These are phyloP conservation scores for Trichosanthes truncata DNA, from an alignment of 306 rosid species.

Conservation along the genomic window DNA sequence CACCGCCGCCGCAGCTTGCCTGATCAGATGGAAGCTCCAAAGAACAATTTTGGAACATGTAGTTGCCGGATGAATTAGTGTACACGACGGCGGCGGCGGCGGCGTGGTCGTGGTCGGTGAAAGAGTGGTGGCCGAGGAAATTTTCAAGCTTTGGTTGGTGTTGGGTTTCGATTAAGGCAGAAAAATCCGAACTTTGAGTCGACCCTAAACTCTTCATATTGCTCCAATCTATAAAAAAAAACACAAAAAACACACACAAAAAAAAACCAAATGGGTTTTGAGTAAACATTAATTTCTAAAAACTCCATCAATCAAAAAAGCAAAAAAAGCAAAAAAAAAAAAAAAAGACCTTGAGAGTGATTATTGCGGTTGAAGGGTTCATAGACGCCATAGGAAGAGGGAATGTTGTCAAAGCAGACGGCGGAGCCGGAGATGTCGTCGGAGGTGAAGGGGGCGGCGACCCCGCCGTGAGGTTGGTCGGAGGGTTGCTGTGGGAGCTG, in stretches of 20 bases:
- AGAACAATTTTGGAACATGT: slow-evolving; percentile 31
- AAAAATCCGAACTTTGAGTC: slow-evolving; percentile 23
- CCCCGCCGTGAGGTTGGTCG: slow-evolving; percentile 12
- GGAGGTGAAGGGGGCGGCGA: slow-evolving; percentile 35
- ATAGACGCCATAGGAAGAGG: slow-evolving; percentile 43
- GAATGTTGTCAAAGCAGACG: slow-evolving; percentile 57
- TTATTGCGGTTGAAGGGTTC: slow-evolving; percentile 38
- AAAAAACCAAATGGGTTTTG: not conserved
- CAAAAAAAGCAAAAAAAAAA: too few species aligned
- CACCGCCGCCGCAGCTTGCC: not conserved
- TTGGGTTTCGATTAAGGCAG: slow-evolving; percentile 19
- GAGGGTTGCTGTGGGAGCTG: slow-evolving; percentile 30
- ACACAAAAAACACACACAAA: not conserved
- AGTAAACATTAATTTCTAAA: not conserved
- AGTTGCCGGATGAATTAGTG: slow-evolving; percentile 7
- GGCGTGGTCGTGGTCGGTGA: slow-evolving; percentile 33
- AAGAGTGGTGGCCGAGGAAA: slow-evolving; percentile 71
- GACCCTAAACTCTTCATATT: slow-evolving; percentile 27
- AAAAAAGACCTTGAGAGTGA: slow-evolving; percentile 33
- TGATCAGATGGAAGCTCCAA: slow-evolving; percentile 25
- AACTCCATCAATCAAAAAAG: not conserved
- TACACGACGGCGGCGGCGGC: slow-evolving; percentile 11
- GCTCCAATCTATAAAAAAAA: slow-evolving; percentile 56
- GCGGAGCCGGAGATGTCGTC: slow-evolving; percentile 40
- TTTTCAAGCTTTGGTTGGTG: slow-evolving; percentile 70